These are phyloP conservation scores for Nothopassalora personata DNA, from an alignment of 2,329 filamentous ascomycete genomes.

Conservation along the genomic window DNA sequence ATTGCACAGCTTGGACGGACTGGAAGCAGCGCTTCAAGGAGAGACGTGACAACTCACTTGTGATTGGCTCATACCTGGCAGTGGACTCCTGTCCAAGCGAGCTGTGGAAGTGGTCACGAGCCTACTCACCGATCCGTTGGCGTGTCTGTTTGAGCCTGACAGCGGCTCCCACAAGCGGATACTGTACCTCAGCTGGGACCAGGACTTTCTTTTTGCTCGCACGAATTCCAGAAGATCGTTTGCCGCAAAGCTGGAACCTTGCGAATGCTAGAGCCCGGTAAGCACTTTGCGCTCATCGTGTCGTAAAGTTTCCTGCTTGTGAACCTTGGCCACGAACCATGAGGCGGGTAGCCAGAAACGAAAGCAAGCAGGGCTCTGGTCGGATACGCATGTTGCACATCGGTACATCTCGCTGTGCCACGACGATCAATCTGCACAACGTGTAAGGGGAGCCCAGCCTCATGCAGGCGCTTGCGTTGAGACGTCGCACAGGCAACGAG, in stretches of 20 bases:
- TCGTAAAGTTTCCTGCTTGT: neutral
- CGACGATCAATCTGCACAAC: slow-evolving; percentile 6
- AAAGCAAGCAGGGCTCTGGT: slow-evolving; percentile 1
- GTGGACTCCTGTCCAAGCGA: slow-evolving; percentile 4
- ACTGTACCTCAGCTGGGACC: neutral
- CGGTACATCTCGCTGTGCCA: slow-evolving; percentile 4
- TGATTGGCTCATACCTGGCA: slow-evolving; percentile 10
- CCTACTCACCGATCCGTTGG: neutral
- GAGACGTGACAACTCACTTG: neutral
- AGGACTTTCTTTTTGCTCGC: slow-evolving; percentile 6
- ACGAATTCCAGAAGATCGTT: slow-evolving; percentile 11
- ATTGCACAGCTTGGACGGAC: neutral
- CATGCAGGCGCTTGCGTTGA: slow-evolving; percentile 2
- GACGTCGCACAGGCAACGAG: neutral
- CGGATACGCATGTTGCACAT: neutral
- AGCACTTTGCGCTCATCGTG: slow-evolving; percentile 2
- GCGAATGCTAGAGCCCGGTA: neutral
- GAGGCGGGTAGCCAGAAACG: neutral
- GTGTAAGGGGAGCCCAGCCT: slow-evolving; percentile 3
- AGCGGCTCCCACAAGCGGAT: neutral
- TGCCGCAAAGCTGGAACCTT: slow-evolving; percentile 1
- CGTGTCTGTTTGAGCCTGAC: neutral
- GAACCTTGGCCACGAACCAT: slow-evolving; percentile 2
- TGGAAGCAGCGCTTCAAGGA: neutral
- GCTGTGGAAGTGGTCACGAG: neutral